These are phyloP conservation scores for Phanerodontia chrysosporium DNA, from an alignment of 768 basidiomycete species.

Conservation along the genomic window DNA sequence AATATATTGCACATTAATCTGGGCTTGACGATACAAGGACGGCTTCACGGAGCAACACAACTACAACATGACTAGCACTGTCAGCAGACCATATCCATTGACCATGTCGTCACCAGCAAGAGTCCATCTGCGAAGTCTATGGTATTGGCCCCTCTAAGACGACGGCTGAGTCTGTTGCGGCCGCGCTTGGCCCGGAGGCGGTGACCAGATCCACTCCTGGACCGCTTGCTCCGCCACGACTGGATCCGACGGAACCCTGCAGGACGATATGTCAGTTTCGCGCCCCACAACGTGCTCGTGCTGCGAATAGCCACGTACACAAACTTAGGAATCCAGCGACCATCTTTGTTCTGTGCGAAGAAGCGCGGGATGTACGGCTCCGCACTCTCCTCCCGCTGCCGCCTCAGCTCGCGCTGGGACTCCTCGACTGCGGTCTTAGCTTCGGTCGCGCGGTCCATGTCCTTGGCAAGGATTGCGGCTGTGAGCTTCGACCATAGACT, in stretches of 20 bases:
- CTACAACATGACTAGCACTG: background rate
- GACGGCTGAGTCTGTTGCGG: background rate
- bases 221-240: conserved; percentile 61
- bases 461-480: conserved; percentile 75
- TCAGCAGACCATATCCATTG: background rate
- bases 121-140: conserved; percentile 5
- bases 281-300: conserved; percentile 4
- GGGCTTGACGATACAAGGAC: conserved; percentile 8
- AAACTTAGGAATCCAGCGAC: conserved; percentile 81
- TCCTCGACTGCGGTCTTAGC: conserved; percentile 92
- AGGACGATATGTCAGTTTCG: background rate
- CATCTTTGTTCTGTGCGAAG: conserved; percentile 66
- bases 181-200: conserved; percentile 8
- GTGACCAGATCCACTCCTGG: conserved; percentile 74
- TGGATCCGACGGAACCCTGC: conserved; percentile 69
- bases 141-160: background rate
- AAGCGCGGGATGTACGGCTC: conserved; percentile 69
- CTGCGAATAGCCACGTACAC: conserved; percentile 39
- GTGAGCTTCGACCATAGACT: conserved; percentile 86
- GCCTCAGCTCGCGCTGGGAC: conserved; percentile 79
- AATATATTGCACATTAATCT: conserved; percentile 22
- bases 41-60: background rate
- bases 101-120: background rate
- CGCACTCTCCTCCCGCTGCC: conserved; percentile 69
- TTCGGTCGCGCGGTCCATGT: conserved; percentile 92